Conservation (phyloP, 768 basidiomycete genomes). For the Boletus pseudopeckii region DNA sequence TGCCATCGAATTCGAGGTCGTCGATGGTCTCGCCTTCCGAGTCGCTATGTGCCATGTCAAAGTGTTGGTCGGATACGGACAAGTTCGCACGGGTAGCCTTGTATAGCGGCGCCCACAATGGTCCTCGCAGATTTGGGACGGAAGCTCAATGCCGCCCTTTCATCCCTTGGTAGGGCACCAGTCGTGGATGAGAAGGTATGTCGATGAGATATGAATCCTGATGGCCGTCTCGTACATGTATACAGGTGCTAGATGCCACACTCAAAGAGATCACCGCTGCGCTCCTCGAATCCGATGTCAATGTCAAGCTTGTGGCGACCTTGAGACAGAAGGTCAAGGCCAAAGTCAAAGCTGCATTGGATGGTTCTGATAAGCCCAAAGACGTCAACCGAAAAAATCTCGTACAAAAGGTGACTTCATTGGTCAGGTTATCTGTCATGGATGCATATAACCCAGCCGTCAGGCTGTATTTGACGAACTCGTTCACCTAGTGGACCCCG, state of each 20-base stretch:
- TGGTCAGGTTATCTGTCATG: neutral
- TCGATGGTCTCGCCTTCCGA: slow-evolving; percentile 64
- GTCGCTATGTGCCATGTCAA: slow-evolving; percentile 51
- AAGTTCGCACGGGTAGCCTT: slow-evolving; percentile 29
- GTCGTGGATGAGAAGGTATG: slow-evolving; percentile 89
- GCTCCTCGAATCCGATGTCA: slow-evolving; percentile 94
- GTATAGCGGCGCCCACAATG: slow-evolving; percentile 49
- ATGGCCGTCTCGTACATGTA: slow-evolving; percentile 4
- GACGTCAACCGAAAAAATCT: slow-evolving; percentile 82
- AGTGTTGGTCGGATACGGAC: neutral
- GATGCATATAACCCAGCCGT: slow-evolving; percentile 11
- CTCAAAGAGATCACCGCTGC: slow-evolving; percentile 96
- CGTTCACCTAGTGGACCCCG: slow-evolving; percentile 91
- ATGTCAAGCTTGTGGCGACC: slow-evolving; percentile 91
- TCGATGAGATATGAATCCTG: neutral
- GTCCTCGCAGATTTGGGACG: slow-evolving; percentile 94
- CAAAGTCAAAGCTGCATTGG: slow-evolving; percentile 81
- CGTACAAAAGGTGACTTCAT: slow-evolving; percentile 73
- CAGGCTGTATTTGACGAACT: slow-evolving; percentile 97
- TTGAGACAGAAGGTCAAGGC: slow-evolving; percentile 86
- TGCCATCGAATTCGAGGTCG: slow-evolving; percentile 52
- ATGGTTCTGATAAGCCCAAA: slow-evolving; percentile 68
- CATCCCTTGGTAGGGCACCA: slow-evolving; percentile 80
- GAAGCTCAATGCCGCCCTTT: slow-evolving; percentile 89
- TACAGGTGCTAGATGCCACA: slow-evolving; percentile 85